Conservation (phyloP, 2,329 filamentous ascomycete genomes). For the Aspergillus uvarum region DNA sequence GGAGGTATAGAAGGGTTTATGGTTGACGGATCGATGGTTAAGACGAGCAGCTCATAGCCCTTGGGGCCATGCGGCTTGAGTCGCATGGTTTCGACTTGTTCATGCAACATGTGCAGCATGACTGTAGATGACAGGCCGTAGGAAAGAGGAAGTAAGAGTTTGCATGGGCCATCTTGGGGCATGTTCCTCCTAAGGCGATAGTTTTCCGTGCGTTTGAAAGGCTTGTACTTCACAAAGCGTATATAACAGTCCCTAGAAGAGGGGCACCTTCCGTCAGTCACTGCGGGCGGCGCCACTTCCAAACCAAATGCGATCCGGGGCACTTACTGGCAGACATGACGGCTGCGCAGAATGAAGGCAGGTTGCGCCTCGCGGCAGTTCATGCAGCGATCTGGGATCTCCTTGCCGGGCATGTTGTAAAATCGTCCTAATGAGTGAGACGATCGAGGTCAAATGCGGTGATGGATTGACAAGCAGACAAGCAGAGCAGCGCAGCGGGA, state of each 20-base stretch:
- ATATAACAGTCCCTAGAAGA: slow-evolving; percentile 68
- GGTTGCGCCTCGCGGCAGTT: slow-evolving; percentile 56
- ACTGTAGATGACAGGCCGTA: slow-evolving; percentile 78
- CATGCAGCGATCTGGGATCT: slow-evolving; percentile 47
- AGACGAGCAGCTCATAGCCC: slow-evolving; percentile 62
- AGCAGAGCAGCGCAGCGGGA: background rate
- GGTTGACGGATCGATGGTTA: slow-evolving; percentile 44
- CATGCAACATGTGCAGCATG: slow-evolving; percentile 72
- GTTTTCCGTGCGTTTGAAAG: slow-evolving; percentile 72
- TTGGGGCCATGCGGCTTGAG: slow-evolving; percentile 60
- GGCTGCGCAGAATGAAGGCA: slow-evolving; percentile 56
- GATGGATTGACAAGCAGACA: background rate
- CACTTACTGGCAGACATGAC: slow-evolving; percentile 60
- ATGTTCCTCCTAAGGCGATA: slow-evolving; percentile 52
- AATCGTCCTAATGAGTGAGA: background rate
- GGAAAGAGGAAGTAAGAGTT: slow-evolving; percentile 75
- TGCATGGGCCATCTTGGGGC: slow-evolving; percentile 46
- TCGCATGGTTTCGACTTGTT: slow-evolving; percentile 65
- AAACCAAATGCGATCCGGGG: background rate
- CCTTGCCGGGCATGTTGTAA: slow-evolving; percentile 34
- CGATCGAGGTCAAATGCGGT: no score
- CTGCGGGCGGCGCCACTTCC: background rate
- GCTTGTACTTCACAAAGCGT: slow-evolving; percentile 74
- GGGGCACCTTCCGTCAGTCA: slow-evolving; percentile 1
- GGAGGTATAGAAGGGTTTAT: slow-evolving; percentile 20